Percentiles rank a stretch among this genome's conserved stretches.
phyloP scores from a whole-genome alignment of 805 yeast genomes.

The Barnettozyma siamensis region DNA sequence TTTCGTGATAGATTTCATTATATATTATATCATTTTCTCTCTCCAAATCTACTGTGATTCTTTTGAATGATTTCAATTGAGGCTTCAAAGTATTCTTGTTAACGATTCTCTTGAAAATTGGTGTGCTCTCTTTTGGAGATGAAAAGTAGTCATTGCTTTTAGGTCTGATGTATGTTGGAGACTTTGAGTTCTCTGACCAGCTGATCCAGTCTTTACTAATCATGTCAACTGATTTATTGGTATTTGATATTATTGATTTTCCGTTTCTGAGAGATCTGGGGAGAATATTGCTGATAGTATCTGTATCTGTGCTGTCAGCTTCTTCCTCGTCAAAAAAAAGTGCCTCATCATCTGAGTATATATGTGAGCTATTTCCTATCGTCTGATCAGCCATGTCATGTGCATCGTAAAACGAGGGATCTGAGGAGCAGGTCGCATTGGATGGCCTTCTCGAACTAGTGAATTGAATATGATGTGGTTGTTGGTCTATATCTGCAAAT shows the following conservation, averaged over 20 bases:
- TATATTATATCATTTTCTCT: constrained; percentile 22
- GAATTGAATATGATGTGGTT: background rate
- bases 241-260: constrained; percentile 1
- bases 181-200: constrained; percentile 7
- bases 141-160: constrained; percentile 10
- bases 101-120: constrained; percentile 25
- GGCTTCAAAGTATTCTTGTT: constrained; percentile 22
- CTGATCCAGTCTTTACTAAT: constrained; percentile 10
- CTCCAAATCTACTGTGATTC: constrained; percentile 22
- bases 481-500: background rate
- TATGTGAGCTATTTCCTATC: background rate
- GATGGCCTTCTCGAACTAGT: constrained; percentile 6
- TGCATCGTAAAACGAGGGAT: constrained; percentile 9
- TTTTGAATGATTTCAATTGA: constrained; percentile 22
- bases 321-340: constrained; percentile 7
- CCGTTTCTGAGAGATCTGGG: constrained; percentile 4
- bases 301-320: constrained; percentile 16
- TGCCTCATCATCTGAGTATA: constrained; percentile 4
- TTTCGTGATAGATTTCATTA: constrained; percentile 25
- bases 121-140: constrained; percentile 18
- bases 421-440: constrained; percentile 7
- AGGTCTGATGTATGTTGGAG: constrained; percentile 8
- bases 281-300: constrained; percentile 9
- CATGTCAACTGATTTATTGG: constrained; percentile 10
- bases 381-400: constrained; percentile 4